A percentile compares a stretch with the other conserved stretches of the same genome.
phyloP scores from a whole-genome alignment of 495 filamentous ascomycete genomes.

The Ramalina intermedia region DNA sequence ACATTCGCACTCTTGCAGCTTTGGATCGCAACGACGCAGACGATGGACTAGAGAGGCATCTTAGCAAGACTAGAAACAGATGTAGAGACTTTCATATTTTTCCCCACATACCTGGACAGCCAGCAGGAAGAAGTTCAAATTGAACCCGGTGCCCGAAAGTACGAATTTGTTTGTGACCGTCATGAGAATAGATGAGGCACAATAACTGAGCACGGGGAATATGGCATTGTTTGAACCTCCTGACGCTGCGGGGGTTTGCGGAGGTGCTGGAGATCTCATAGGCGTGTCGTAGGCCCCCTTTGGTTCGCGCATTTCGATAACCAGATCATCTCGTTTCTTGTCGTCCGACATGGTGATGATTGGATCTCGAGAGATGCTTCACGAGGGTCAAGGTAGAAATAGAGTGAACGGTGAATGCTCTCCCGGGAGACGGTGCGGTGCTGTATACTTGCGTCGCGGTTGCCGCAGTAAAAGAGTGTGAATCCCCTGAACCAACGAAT shows the following conservation, averaged over 20 bases:
- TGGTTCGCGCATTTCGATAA: conserved; percentile 59
- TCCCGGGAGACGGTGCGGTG: not conserved
- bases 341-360: conserved; percentile 46
- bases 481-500: too few species aligned
- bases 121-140: conserved; percentile 92
- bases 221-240: conserved; percentile 52
- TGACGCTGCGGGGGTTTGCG: conserved; percentile 19
- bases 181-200: conserved; percentile 91
- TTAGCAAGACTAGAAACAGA: not conserved
- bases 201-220: conserved; percentile 79
- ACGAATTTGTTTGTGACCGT: conserved; percentile 99
- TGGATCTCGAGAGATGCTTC: not conserved
- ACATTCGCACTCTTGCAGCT: conserved; percentile 67
- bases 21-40: conserved; percentile 83
- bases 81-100: not conserved
- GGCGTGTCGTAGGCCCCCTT: conserved; percentile 38
- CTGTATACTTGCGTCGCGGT: not conserved
- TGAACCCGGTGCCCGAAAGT: conserved; percentile 77
- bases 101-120: conserved; percentile 62
- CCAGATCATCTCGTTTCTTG: conserved; percentile 75
- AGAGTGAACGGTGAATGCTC: not conserved
- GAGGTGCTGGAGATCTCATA: conserved; percentile 19
- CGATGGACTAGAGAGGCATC: conserved; percentile 48
- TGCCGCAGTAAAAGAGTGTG: too few species aligned
- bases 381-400: not conserved